A percentile compares a stretch with the other conserved stretches of the same genome.
These are phyloP conservation scores for Zea luxurians DNA, from an alignment of 176 grass and related monocot species.

Conservation along the genomic window DNA sequence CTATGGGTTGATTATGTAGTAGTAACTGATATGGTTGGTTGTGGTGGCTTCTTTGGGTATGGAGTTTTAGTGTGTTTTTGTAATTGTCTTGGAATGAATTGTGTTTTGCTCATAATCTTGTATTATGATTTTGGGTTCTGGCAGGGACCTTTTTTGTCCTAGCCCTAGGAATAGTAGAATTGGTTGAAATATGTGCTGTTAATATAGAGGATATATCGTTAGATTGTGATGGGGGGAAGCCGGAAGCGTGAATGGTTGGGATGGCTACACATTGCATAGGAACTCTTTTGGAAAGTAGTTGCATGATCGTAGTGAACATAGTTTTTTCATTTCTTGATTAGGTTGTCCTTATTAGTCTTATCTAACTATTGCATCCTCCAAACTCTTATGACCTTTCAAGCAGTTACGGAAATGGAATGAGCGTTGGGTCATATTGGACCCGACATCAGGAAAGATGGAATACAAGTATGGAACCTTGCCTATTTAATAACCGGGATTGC, in stretches of 20 bases:
- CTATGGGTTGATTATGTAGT: neutral
- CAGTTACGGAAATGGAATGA: slow-evolving; percentile 98
- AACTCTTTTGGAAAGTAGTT: neutral
- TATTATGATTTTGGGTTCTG: slow-evolving; percentile 10
- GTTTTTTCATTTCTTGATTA: slow-evolving; percentile 1
- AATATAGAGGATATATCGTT: neutral
- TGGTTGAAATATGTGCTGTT: neutral
- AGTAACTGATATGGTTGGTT: slow-evolving; percentile 7
- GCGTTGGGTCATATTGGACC: slow-evolving; percentile 92
- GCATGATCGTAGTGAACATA: neutral
- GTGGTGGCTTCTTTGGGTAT: neutral
- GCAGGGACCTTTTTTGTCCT: neutral
- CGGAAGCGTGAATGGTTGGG: slow-evolving; percentile 7
- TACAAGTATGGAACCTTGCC: slow-evolving; percentile 70
- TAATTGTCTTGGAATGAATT: neutral
- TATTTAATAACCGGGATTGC: slow-evolving; percentile 26
- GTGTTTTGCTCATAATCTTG: neutral
- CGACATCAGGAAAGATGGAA: slow-evolving; percentile 97
- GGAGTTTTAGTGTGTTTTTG: neutral
- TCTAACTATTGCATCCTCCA: slow-evolving; percentile 12
- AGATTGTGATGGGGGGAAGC: neutral
- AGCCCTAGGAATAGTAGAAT: neutral
- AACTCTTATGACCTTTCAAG: slow-evolving; percentile 30
- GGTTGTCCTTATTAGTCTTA: neutral
- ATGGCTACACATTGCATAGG: neutral